Base-by-base conservation (phyloP, 495 filamentous ascomycete species). In the Talaromyces nanjingensis region DNA sequence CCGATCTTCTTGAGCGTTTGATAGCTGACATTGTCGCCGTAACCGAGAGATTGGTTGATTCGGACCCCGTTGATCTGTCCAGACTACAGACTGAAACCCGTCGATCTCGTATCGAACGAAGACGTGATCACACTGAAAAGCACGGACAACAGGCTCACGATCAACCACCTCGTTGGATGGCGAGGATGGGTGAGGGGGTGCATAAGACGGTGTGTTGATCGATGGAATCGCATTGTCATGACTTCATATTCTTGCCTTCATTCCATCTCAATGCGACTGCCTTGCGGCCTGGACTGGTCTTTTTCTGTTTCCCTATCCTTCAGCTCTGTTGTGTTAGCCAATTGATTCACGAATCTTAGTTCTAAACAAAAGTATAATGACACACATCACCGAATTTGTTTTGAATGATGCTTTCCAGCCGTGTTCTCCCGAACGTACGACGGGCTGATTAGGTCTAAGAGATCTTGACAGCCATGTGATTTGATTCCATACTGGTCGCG, bases 1-100 rank as follows among this genome's bases (percentile, higher is more conserved):
- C 89, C 29, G 88, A 91, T 68, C 71, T 91, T 34, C 72, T 91
- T 1, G 88, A 91, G 66, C 75, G 80, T 0, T 70, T 87, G 14
- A 81, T 89, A 29, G 69, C 76, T 3, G 85, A 87, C 70, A 75
- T 86, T 29, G 76, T 81, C 58, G 66, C 74, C 27, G 79, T 85
- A 27, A 88, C 85, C 16, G 79, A 86, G 74, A 81, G 70, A 37
- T 63, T 89, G 65, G 86, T 80, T 71, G 72, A 80, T 0, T 72
- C 77, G 20, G 83, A 86, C 63, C 71, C 77, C 60, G 72, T 80
- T 22, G 60, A 62, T 5, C 47, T 62, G 22, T 52, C 60, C 16
- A n/a, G n/a, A 25, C 29, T 62, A 14, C 60, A 62, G 60, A 54
- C 47, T 29, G 22, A 62, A 6, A 2, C 47, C 4, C 45, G 54